phyloP scores from a whole-genome alignment of 345 rosid species.

The Hevea brasiliensis region DNA sequence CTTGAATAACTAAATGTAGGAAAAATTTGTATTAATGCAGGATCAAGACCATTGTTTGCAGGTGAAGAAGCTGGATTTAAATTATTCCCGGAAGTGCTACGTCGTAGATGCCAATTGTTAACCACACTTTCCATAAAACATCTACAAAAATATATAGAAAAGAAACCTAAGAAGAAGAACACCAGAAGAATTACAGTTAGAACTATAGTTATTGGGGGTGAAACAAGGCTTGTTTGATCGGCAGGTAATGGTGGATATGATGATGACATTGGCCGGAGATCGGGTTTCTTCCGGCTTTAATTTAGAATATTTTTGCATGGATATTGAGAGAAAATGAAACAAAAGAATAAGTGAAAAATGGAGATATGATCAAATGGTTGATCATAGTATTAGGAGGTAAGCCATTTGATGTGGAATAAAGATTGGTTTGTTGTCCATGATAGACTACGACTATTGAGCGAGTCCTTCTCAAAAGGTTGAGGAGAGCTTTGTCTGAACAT shows the following conservation, averaged over 20 bases:
- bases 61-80: slow-evolving; percentile 5
- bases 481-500: slow-evolving; percentile 26
- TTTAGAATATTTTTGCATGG: slow-evolving; percentile 45
- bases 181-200: slow-evolving; percentile 55
- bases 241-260: not conserved
- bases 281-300: slow-evolving; percentile 46
- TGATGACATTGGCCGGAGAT: slow-evolving; percentile 63
- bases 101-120: slow-evolving; percentile 41
- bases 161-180: slow-evolving; percentile 62
- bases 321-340: slow-evolving; percentile 3
- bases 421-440: slow-evolving; percentile 33
- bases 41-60: slow-evolving; percentile 53
- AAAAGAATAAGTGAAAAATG: no score
- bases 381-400: slow-evolving; percentile 17
- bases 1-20: slow-evolving; percentile 60
- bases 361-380: no score
- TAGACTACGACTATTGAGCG: slow-evolving; percentile 39
- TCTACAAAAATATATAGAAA: slow-evolving; percentile 62
- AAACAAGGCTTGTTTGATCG: slow-evolving; percentile 10
- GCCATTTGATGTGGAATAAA: slow-evolving; percentile 29
- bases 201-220: slow-evolving; percentile 52
- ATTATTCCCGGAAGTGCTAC: slow-evolving; percentile 32
- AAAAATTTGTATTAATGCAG: slow-evolving; percentile 49
- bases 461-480: slow-evolving; percentile 39
- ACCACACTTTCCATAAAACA: slow-evolving; percentile 52